These are phyloP conservation scores for Ulota crispa DNA, from an alignment of 225 moss, liverwort and hornwort genomes.

Conservation along the genomic window DNA sequence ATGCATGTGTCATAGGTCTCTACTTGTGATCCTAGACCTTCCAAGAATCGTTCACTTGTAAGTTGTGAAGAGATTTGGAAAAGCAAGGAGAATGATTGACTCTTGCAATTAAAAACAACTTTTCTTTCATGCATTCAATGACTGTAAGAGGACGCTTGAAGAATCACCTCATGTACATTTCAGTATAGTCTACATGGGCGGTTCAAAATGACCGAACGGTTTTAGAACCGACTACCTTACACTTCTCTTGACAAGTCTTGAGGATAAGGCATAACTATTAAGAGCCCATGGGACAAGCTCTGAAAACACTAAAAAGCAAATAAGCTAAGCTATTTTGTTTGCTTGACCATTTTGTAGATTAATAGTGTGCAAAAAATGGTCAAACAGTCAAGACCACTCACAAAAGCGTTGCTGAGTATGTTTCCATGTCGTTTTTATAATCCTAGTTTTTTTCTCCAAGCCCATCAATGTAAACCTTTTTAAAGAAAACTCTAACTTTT, in stretches of 20 bases:
- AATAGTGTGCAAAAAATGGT: background rate
- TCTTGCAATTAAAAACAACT: too few relatives aligned
- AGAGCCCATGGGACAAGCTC: background rate
- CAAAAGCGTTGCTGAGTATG: background rate
- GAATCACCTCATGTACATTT: too few relatives aligned
- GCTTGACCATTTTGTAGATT: background rate
- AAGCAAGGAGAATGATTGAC: too few relatives aligned
- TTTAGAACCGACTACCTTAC: too few relatives aligned
- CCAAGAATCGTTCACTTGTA: too few relatives aligned
- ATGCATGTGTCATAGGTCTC: too few relatives aligned
- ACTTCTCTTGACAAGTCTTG: background rate
- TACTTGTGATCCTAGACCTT: too few relatives aligned
- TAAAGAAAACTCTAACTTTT: background rate
- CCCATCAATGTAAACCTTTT: background rate
- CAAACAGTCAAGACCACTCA: background rate
- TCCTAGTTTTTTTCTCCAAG: background rate
- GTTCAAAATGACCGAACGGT: too few relatives aligned
- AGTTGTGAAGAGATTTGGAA: too few relatives aligned
- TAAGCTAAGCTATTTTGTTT: background rate
- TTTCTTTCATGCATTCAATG: too few relatives aligned
- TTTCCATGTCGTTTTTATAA: background rate
- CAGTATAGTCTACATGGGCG: too few relatives aligned
- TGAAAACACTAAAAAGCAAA: background rate
- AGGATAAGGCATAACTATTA: background rate
- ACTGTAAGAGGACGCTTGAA: too few relatives aligned